A percentile compares a stretch with the other conserved stretches of the same genome.
Evolutionary conservation across 495 filamentous ascomycete species (phyloP).

Genomic region (Chaetomidium leptoderma): DNA sequence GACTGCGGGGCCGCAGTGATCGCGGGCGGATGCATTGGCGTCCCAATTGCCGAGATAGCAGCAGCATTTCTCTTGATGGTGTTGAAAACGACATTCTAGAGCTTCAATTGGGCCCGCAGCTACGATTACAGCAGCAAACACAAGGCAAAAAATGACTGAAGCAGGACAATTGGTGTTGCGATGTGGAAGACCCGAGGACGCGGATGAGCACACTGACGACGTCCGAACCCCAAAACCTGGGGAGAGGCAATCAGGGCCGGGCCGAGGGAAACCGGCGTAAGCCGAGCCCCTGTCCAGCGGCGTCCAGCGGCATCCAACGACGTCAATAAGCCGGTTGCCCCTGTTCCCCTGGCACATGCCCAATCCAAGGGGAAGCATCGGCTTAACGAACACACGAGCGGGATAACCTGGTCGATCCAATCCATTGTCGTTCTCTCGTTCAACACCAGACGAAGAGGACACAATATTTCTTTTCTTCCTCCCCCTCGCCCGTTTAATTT

Average conservation of each 20-base stretch:
- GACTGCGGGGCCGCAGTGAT: slow-evolving; percentile 7
- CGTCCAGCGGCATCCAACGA: slow-evolving; percentile 7
- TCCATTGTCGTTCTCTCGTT: not conserved
- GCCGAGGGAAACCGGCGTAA: slow-evolving; percentile 36
- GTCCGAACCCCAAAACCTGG: slow-evolving; percentile 11
- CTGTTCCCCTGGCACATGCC: slow-evolving; percentile 8
- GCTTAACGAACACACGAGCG: slow-evolving; percentile 10
- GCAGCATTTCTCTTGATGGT: slow-evolving; percentile 34
- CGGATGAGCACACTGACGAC: not conserved
- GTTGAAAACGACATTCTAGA: slow-evolving; percentile 36
- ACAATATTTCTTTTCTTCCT: slow-evolving; percentile 2
- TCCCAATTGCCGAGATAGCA: slow-evolving; percentile 41
- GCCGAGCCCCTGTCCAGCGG: slow-evolving; percentile 27
- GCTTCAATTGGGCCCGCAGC: not conserved
- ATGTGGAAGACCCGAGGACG: not conserved
- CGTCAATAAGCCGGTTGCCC: slow-evolving; percentile 12
- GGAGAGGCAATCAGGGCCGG: slow-evolving; percentile 20
- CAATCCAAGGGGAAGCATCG: slow-evolving; percentile 11
- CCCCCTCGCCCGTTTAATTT: not conserved
- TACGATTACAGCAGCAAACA: not conserved
- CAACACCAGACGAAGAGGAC: not conserved
- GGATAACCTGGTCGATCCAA: not conserved
- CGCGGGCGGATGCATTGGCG: slow-evolving; percentile 29
- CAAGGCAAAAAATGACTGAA: not conserved
- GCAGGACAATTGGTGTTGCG: not conserved